Evolutionary conservation across 2,329 filamentous ascomycete genomes (phyloP), one percentile per base, ranked within the genome.

Genomic region (Trichoderma semiorbis): DNA sequence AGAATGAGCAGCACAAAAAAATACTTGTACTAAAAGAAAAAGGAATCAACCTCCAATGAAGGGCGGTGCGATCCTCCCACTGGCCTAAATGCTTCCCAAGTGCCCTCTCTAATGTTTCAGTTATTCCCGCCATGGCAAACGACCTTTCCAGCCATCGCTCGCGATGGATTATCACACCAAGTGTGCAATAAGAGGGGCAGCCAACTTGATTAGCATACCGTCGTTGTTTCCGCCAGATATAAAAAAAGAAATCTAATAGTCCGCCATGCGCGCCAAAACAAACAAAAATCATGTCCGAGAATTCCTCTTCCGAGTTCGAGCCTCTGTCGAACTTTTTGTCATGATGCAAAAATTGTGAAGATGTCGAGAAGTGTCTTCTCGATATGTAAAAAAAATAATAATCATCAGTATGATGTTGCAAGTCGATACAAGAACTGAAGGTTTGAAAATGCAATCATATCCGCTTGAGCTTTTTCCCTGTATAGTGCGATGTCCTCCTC

Each of bases 91-190:
- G 58, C 47, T 39, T 60, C 36, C 39, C 34, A 71, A 39, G 36
- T 57, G 62, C 47, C 67, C 66, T 70, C 66, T 62, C 66, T 61
- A 69, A 69, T 61, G 34, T 61, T 50, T 61, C 71, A 36, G 68
- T 62, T 53, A 24, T 65, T 47, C 70, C 72, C 53, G 78, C 76
- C 77, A 72, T 72, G 57, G 74, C 77, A 75, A 77, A 77, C 79
- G 74, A 77, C 78, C 78, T 67, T 79, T 78, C 76, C 81, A 79
- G 83, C 78, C 80, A 75, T 78, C 78, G 78, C 77, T 79, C 76
- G 77, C 79, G 78, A 74, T 76, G 78, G 78, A 78, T 74, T 80
- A 85, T 85, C 85, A 85, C 83, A 86, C 87, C 83, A 85, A 81
- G 85, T 86, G 86, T 78, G 84, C 12, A 18, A 81, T 84, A 85